phyloP scores from a whole-genome alignment of 192 early-diverging fungal genomes.

The Phycomyces nitens region DNA sequence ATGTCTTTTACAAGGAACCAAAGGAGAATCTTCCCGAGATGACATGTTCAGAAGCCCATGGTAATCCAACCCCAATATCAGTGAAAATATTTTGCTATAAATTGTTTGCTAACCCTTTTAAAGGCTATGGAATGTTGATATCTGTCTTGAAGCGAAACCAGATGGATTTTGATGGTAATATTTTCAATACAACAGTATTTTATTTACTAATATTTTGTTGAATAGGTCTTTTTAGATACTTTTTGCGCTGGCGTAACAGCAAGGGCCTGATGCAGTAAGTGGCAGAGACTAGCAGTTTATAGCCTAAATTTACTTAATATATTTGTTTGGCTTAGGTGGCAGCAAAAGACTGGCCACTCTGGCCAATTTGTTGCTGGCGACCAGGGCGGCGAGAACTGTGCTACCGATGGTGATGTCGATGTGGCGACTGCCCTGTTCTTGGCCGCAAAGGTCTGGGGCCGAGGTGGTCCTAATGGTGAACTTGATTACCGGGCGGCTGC shows the following conservation, averaged over 20 bases:
- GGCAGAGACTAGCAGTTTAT: too few species aligned
- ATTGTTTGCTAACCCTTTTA: too few species aligned
- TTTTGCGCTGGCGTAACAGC: slow-evolving; percentile 41
- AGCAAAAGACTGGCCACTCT: slow-evolving; percentile 38
- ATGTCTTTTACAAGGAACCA: slow-evolving; percentile 52
- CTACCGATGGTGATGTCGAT: slow-evolving; percentile 55
- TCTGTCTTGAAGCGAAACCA: slow-evolving; percentile 51
- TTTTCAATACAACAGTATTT: neutral
- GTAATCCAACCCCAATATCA: slow-evolving; percentile 9
- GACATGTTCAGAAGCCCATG: slow-evolving; percentile 52
- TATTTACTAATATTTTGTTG: neutral
- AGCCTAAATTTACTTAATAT: too few species aligned
- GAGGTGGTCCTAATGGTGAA: slow-evolving; percentile 28
- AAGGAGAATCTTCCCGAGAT: slow-evolving; percentile 46
- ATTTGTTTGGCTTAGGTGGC: too few species aligned
- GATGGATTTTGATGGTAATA: slow-evolving; percentile 47
- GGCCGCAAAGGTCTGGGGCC: slow-evolving; percentile 43
- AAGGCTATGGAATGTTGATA: slow-evolving; percentile 55
- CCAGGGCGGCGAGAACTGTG: slow-evolving; percentile 48
- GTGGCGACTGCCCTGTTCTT: slow-evolving; percentile 51
- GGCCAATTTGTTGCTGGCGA: slow-evolving; percentile 41
- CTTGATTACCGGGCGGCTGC: slow-evolving; percentile 45
- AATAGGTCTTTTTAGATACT: slow-evolving; percentile 43
- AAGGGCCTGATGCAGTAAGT: slow-evolving; percentile 45
- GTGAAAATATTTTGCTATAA: too few species aligned